These are phyloP conservation scores for Lasiodiplodia theobromae DNA, from an alignment of 2,329 filamentous ascomycete genomes.

Conservation along the genomic window DNA sequence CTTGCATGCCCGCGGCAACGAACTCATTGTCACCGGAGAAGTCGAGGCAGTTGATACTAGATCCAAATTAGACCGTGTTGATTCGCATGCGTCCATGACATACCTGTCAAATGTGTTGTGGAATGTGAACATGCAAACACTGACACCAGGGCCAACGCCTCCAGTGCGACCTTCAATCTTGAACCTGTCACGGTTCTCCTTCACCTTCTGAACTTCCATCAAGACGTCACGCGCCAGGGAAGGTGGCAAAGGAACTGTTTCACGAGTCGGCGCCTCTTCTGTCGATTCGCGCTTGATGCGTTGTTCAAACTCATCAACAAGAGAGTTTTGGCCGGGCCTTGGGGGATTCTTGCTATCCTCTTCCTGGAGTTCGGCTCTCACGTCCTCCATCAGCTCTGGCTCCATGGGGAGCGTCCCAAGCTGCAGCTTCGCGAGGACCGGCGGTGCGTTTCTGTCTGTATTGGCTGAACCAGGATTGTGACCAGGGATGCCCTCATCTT, in stretches of 20 bases:
- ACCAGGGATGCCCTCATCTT: conserved; percentile 73
- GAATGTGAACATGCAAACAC: conserved; percentile 97
- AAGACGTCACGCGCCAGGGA: conserved; percentile 89
- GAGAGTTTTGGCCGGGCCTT: conserved; percentile 70
- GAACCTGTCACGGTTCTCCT: conserved; percentile 91
- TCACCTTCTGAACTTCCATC: conserved; percentile 92
- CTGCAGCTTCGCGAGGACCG: conserved; percentile 68
- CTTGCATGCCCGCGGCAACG: conserved; percentile 86
- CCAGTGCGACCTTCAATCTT: conserved; percentile 84
- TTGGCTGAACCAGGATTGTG: conserved; percentile 71
- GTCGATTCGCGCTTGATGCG: conserved; percentile 90
- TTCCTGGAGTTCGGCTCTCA: conserved; percentile 85
- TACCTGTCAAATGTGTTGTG: conserved; percentile 94
- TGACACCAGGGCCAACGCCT: conserved; percentile 81
- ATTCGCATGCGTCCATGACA: conserved; percentile 39
- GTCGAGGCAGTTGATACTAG: conserved; percentile 83
- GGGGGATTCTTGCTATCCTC: conserved; percentile 82
- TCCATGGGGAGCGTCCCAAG: conserved; percentile 88
- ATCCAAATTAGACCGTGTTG: conserved; percentile 32
- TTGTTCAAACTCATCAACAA: conserved; percentile 87
- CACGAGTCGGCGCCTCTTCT: conserved; percentile 78
- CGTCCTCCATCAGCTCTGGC: conserved; percentile 78
- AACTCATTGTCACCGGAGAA: conserved; percentile 91
- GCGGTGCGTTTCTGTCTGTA: conserved; percentile 64
- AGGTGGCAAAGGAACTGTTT: conserved; percentile 84